Evolutionary conservation across 2,329 filamentous ascomycete genomes (phyloP).

Genomic region (Torrubiellomyces zombiae): DNA sequence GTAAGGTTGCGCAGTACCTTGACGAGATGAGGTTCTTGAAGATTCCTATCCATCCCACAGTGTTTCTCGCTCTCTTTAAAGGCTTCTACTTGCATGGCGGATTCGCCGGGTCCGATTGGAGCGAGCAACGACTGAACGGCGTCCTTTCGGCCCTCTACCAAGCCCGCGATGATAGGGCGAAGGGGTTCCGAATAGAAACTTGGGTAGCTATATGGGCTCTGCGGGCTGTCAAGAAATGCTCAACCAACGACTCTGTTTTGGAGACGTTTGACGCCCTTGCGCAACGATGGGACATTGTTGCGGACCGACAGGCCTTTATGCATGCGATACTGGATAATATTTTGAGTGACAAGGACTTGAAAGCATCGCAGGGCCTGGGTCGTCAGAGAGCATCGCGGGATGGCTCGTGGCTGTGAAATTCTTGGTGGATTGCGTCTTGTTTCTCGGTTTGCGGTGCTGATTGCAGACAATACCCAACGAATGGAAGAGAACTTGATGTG

Average conservation of each 20-base stretch:
- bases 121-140: conserved; percentile 44
- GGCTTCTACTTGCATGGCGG: conserved; percentile 65
- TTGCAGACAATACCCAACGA: too few species aligned
- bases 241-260: conserved; percentile 31
- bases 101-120: conserved; percentile 51
- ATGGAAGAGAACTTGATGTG: too few species aligned
- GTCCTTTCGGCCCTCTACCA: conserved; percentile 50
- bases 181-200: conserved; percentile 33
- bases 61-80: conserved; percentile 70
- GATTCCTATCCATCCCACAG: conserved; percentile 53
- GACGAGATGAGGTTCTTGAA: conserved; percentile 61
- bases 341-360: conserved; percentile 17
- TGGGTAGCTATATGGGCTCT: conserved; percentile 47
- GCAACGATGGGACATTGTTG: conserved; percentile 27
- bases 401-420: conserved; percentile 14
- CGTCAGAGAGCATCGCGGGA: conserved; percentile 10
- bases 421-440: too few species aligned
- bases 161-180: conserved; percentile 29
- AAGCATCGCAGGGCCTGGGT: too few species aligned
- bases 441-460: too few species aligned
- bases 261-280: conserved; percentile 35
- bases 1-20: conserved; percentile 53
- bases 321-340: conserved; percentile 26
- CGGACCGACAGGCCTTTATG: conserved; percentile 27
- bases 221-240: conserved; percentile 46